Conservation (phyloP, 208 protist genomes). For the Acanthamoeba lenticulata region DNA sequence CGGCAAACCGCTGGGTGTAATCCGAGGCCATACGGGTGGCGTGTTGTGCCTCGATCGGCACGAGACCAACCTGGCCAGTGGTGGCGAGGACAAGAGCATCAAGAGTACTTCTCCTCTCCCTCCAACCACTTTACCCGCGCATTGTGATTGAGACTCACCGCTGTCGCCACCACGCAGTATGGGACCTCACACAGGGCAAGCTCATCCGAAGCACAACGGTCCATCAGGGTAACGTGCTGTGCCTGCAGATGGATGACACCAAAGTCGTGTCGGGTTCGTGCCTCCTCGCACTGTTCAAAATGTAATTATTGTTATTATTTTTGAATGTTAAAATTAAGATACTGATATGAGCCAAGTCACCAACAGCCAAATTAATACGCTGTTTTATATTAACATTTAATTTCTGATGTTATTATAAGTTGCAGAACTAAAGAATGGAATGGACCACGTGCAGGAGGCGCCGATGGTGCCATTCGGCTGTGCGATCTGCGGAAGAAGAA, state of each 20-base stretch:
- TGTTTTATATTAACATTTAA: no score
- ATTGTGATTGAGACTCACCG: no score
- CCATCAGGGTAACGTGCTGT: background rate
- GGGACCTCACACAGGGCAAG: constrained; percentile 28
- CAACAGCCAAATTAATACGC: no score
- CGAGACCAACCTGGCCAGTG: background rate
- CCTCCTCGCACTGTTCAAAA: no score
- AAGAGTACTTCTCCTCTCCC: background rate
- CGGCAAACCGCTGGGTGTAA: background rate
- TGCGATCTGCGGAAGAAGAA: constrained; percentile 25
- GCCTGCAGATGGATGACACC: constrained; percentile 40
- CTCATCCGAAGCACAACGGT: background rate
- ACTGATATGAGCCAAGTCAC: no score
- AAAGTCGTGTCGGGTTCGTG: constrained; percentile 12
- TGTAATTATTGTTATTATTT: no score
- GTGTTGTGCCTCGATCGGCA: constrained; percentile 16
- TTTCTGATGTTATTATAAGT: no score
- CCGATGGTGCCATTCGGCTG: constrained; percentile 4
- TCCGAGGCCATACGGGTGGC: background rate
- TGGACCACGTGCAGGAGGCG: no score
- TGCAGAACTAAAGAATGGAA: no score
- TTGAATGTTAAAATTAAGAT: no score
- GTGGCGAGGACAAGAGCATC: constrained; percentile 20
- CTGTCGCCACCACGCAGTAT: background rate
- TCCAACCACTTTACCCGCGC: no score